phyloP scores from a whole-genome alignment of 225 moss, liverwort and hornwort genomes.

The Ulota crispa region DNA sequence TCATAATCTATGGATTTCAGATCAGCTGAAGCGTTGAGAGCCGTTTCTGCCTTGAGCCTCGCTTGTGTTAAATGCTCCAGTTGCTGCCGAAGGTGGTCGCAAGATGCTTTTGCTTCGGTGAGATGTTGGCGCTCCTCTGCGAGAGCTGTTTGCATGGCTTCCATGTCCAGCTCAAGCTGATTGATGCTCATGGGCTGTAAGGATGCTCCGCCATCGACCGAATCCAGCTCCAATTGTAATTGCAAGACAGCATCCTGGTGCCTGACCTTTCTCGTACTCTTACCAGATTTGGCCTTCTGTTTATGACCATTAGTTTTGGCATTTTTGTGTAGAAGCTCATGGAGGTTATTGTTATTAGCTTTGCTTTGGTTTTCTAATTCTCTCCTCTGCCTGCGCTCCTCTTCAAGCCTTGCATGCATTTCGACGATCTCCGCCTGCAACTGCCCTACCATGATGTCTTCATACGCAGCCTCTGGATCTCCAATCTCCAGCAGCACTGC shows the following conservation, averaged over 20 bases:
- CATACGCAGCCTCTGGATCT: conserved; percentile 27
- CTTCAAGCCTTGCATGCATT: conserved; percentile 36
- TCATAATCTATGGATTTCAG: neutral
- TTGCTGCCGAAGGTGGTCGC: conserved; percentile 35
- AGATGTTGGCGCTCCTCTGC: conserved; percentile 44
- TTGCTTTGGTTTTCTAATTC: conserved; percentile 35
- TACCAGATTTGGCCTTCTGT: conserved; percentile 3
- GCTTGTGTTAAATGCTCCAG: conserved; percentile 28
- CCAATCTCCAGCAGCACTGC: conserved; percentile 25
- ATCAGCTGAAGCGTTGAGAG: neutral
- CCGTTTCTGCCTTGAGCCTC: conserved; percentile 34
- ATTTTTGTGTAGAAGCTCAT: neutral
- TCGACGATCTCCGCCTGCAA: conserved; percentile 34
- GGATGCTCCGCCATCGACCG: conserved; percentile 24
- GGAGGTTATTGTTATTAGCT: neutral
- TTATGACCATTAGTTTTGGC: neutral
- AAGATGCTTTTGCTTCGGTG: conserved; percentile 24
- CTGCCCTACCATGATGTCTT: conserved; percentile 29
- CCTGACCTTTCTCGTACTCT: conserved; percentile 26
- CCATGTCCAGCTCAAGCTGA: conserved; percentile 56
- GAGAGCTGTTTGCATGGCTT: conserved; percentile 39
- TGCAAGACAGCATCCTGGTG: conserved; percentile 51
- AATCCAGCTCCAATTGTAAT: conserved; percentile 49
- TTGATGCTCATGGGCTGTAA: conserved; percentile 17
- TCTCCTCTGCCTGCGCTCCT: conserved; percentile 28